Conservation (phyloP, 2,329 filamentous ascomycete genomes). For the Aschersonia sp. region DNA sequence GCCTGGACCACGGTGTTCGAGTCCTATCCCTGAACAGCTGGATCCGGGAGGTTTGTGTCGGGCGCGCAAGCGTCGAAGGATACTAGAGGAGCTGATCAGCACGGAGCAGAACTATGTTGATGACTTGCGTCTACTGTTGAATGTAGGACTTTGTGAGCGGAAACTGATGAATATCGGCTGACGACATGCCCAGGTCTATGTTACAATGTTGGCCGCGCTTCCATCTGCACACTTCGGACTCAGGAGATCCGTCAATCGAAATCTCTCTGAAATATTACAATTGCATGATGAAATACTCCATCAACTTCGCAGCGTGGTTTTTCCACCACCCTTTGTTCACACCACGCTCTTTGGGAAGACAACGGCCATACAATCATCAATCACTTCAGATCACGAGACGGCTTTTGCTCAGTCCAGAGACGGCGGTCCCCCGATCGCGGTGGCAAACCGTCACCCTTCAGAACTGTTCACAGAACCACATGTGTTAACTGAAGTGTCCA, state of each 20-base stretch:
- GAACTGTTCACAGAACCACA: conserved; percentile 40
- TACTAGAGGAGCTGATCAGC: conserved; percentile 71
- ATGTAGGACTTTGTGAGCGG: conserved; percentile 37
- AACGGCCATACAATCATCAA: conserved; percentile 17
- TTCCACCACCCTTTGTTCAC: conserved; percentile 49
- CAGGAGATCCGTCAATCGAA: conserved; percentile 61
- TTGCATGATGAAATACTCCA: conserved; percentile 71
- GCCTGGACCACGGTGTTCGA: conserved; percentile 50
- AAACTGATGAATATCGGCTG: conserved; percentile 1
- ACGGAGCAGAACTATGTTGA: conserved; percentile 84
- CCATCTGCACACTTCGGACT: conserved; percentile 49
- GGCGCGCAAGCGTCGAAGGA: conserved; percentile 59
- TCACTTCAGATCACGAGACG: background rate
- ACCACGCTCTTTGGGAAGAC: conserved; percentile 29
- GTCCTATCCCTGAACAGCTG: conserved; percentile 35
- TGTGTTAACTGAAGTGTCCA: conserved; percentile 45
- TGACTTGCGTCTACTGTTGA: conserved; percentile 73
- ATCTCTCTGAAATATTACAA: conserved; percentile 64
- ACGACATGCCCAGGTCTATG: conserved; percentile 44
- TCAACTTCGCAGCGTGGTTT: conserved; percentile 57
- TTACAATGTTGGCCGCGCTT: conserved; percentile 59
- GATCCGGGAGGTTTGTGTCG: conserved; percentile 61
- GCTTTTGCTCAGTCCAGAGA: background rate
- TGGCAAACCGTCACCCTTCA: background rate
- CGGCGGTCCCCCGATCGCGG: background rate